Conservation (phyloP, 768 basidiomycete genomes). For the Mycena crocata region DNA sequence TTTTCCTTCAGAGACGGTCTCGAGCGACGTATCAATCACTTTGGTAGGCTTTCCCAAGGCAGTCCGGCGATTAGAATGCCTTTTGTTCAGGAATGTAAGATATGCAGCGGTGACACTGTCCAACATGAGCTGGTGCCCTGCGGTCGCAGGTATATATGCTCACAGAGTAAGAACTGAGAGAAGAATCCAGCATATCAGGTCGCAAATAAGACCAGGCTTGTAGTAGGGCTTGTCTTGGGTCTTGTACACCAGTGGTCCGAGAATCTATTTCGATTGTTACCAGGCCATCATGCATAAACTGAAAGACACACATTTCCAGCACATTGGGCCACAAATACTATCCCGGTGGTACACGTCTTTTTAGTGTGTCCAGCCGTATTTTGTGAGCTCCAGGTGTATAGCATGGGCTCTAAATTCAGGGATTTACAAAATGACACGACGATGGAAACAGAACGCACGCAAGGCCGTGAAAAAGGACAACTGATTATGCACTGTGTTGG, state of each 20-base stretch:
- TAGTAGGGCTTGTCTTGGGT: constrained; percentile 53
- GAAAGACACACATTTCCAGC: constrained; percentile 52
- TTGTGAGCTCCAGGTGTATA: constrained; percentile 54
- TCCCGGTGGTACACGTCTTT: constrained; percentile 54
- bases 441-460: constrained; percentile 35
- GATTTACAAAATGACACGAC: neutral
- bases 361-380: constrained; percentile 58
- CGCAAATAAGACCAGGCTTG: constrained; percentile 51
- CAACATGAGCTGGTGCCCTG: neutral
- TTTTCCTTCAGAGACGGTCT: constrained; percentile 34
- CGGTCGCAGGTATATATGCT: constrained; percentile 12
- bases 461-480: constrained; percentile 50
- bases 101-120: constrained; percentile 49
- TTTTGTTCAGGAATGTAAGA: constrained; percentile 51
- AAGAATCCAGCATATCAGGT: constrained; percentile 54
- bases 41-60: constrained; percentile 47
- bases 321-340: constrained; percentile 59
- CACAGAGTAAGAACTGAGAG: constrained; percentile 49
- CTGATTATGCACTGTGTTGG: constrained; percentile 23
- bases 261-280: constrained; percentile 37
- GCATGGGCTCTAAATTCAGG: constrained; percentile 48
- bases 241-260: constrained; percentile 52
- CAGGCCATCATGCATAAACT: neutral
- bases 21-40: constrained; percentile 53
- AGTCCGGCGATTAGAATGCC: constrained; percentile 48